A percentile compares a stretch with the other conserved stretches of the same genome.
phyloP scores from a whole-genome alignment of 306 rosid genomes.

The Malus orientalis region DNA sequence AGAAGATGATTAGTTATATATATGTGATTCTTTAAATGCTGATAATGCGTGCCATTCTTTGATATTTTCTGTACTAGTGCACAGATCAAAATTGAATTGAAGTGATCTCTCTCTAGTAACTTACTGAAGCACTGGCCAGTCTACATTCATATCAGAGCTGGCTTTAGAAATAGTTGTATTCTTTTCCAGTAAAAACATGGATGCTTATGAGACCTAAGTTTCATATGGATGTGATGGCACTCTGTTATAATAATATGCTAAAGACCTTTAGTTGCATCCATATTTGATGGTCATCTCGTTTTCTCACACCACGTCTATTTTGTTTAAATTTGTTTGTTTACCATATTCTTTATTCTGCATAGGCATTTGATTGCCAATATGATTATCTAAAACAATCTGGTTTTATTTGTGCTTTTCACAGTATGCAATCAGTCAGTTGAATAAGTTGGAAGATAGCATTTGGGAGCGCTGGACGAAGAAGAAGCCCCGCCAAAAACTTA shows the following conservation, averaged over 20 bases:
- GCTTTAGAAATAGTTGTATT: neutral
- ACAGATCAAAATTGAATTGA: neutral
- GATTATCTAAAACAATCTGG: neutral
- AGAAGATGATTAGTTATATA: neutral
- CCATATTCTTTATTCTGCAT: neutral
- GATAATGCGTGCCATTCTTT: neutral
- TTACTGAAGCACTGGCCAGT: neutral
- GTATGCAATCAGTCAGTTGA: conserved; percentile 85
- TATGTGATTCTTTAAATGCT: neutral
- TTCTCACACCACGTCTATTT: neutral
- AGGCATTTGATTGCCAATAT: neutral
- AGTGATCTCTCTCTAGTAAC: neutral
- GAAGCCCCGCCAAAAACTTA: conserved; percentile 45
- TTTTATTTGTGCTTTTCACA: conserved; percentile 33
- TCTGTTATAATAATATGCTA: neutral
- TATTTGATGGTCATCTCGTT: neutral
- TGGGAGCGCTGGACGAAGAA: conserved; percentile 85
- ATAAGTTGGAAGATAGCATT: conserved; percentile 90
- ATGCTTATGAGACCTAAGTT: neutral
- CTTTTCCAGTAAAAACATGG: neutral
- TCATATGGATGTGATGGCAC: neutral
- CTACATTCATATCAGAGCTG: neutral
- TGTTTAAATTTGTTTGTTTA: neutral
- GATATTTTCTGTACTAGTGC: neutral
- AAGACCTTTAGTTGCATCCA: neutral